Evolutionary conservation across 306 rosid species (phyloP), one percentile per base, ranked within the genome.

Genomic region (Vigna unguiculata): DNA sequence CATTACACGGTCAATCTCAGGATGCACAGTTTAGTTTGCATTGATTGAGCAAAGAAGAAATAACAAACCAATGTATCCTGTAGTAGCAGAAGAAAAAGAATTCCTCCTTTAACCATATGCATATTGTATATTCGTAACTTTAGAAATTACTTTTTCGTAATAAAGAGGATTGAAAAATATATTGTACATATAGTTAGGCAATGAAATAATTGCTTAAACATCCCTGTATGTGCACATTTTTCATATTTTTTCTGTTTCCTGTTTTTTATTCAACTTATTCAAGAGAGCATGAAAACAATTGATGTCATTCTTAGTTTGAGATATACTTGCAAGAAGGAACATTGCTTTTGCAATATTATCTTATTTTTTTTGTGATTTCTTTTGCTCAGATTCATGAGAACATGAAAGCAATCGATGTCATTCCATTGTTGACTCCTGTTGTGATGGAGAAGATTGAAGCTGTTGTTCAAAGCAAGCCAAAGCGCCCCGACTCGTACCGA

Each of bases 381-480:
- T 52, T 68, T 9, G 11, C 73, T 49, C 82, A 95, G 99, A 86
- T 94, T 81, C 90, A 84, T 79, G 98, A 95, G 91, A 95, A 95
- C 89, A 92, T 95, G 99, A 95, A 95, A 81, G 97, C 99, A 46
- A 36, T 95, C 46, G 89, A 90, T 52, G 96, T 88, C 43, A 90
- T 95, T 72, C 96, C 97, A 16, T 62, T 90, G 25, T 80, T 95
- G 80, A 95, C 99, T 79, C 96, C 96, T 74, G 86, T 90, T 61
- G 96, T 95, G 78, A 83, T 95, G 99, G 99, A 95, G 80, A 92
- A 79, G 90, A 95, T 95, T 65, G 99, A 95, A 76, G 90, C 87
- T 43, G 85, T 88, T 63, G 90, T 95, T 77, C 99, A 92, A 83
- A 89, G 55, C 89, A 95, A 91, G 90, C 99, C 97, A 64, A 95